phyloP scores from a whole-genome alignment of 164 flowering plant species.

The Liquidambar formosana region DNA sequence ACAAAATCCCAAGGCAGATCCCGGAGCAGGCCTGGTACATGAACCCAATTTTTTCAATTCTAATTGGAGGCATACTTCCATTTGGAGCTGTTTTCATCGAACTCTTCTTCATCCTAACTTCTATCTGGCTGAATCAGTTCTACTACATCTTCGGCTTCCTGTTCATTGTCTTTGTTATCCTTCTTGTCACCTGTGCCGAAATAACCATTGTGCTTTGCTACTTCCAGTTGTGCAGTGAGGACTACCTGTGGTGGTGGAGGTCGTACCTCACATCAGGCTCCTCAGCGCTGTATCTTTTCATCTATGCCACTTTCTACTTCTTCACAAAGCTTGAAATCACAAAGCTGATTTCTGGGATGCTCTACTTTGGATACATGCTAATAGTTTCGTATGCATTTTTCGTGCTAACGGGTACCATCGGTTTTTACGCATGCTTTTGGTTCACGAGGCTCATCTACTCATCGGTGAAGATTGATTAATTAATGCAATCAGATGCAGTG shows the following conservation, averaged over 20 bases:
- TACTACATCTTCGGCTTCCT: constrained; percentile 71
- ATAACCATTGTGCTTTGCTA: constrained; percentile 61
- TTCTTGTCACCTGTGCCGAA: constrained; percentile 58
- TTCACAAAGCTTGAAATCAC: constrained; percentile 68
- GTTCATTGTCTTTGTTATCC: constrained; percentile 56
- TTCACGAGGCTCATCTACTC: constrained; percentile 69
- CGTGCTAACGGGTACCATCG: constrained; percentile 61
- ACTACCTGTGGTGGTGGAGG: constrained; percentile 70
- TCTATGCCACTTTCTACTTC: constrained; percentile 62
- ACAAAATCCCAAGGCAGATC: constrained; percentile 54
- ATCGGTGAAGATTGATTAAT: constrained; percentile 57
- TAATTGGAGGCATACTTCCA: constrained; percentile 68
- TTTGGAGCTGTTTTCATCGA: constrained; percentile 71
- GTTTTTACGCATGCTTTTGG: constrained; percentile 63
- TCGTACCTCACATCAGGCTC: constrained; percentile 62
- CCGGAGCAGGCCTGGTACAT: constrained; percentile 72
- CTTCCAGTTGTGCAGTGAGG: constrained; percentile 67
- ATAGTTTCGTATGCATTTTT: constrained; percentile 64
- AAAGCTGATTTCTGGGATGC: constrained; percentile 51
- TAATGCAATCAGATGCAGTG: neutral
- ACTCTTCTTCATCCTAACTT: constrained; percentile 66
- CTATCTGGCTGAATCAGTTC: constrained; percentile 66
- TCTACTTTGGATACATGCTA: constrained; percentile 69
- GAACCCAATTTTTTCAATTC: constrained; percentile 54
- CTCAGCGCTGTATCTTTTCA: constrained; percentile 62